Evolutionary conservation across 202 grass and related monocot species (phyloP).

Genomic region (Setaria viridis): DNA sequence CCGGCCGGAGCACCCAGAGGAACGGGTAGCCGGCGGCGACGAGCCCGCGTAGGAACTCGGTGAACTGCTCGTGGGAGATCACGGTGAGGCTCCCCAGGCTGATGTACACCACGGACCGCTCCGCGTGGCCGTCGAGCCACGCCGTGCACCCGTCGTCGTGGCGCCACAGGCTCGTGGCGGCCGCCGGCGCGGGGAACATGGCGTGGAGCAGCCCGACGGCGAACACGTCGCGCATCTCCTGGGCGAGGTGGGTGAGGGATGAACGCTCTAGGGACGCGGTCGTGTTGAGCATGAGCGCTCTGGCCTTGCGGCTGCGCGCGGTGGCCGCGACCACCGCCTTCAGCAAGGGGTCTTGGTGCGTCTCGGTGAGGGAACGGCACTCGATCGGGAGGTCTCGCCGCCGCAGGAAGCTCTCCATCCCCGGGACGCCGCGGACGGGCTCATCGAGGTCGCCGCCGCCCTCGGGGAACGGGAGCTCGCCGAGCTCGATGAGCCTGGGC

Average conservation of each 20-base stretch:
- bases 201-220: slow-evolving; percentile 9
- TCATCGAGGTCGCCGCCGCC: slow-evolving; percentile 22
- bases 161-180: slow-evolving; percentile 52
- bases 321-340: slow-evolving; percentile 43
- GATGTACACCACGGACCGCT: slow-evolving; percentile 53
- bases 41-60: slow-evolving; percentile 51
- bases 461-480: slow-evolving; percentile 57
- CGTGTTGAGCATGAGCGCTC: slow-evolving; percentile 54
- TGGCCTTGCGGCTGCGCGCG: slow-evolving; percentile 12
- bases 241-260: slow-evolving; percentile 19
- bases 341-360: not conserved
- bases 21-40: slow-evolving; percentile 46
- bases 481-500: slow-evolving; percentile 46
- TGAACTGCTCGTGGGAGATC: slow-evolving; percentile 42
- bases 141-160: slow-evolving; percentile 50
- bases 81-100: slow-evolving; percentile 57
- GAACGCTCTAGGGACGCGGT: slow-evolving; percentile 30
- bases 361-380: not conserved
- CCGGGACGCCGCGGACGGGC: slow-evolving; percentile 20
- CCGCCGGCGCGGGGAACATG: not conserved
- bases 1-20: slow-evolving; percentile 53
- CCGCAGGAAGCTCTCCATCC: slow-evolving; percentile 31
- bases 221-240: slow-evolving; percentile 32
- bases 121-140: slow-evolving; percentile 58
- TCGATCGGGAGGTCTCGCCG: slow-evolving; percentile 3